Conservation (phyloP, 2,329 filamentous ascomycete species). For the Cercospora janseana region DNA sequence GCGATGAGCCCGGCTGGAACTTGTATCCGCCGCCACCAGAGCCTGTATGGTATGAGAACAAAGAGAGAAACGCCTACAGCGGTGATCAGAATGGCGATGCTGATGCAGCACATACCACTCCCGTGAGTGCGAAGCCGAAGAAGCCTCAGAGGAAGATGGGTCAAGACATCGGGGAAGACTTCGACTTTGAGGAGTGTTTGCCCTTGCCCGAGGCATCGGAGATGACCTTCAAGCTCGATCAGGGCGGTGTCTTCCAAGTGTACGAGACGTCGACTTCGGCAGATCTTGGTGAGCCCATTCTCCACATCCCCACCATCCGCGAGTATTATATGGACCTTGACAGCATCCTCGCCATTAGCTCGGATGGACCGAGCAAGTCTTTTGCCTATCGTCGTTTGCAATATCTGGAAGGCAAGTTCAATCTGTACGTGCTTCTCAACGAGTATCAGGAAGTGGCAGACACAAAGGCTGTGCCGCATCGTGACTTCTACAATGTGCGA, state of each 20-base stretch:
- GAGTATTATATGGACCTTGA: conserved; percentile 97
- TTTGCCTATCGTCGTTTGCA: conserved; percentile 93
- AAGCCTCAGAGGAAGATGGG: conserved; percentile 73
- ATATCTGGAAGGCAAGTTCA: conserved; percentile 96
- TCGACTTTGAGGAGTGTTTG: conserved; percentile 73
- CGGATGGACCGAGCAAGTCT: conserved; percentile 92
- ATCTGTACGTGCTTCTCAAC: conserved; percentile 87
- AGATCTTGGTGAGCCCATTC: conserved; percentile 65
- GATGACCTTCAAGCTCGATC: conserved; percentile 76
- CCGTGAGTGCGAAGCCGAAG: conserved; percentile 30
- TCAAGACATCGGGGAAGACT: conserved; percentile 88
- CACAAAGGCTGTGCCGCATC: conserved; percentile 94
- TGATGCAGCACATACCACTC: conserved; percentile 17
- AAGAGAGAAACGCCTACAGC: conserved; percentile 27
- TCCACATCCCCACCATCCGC: conserved; percentile 84
- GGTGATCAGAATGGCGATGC: conserved; percentile 21
- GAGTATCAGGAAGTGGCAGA: conserved; percentile 98
- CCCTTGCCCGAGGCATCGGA: conserved; percentile 70
- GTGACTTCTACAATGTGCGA: conserved; percentile 98
- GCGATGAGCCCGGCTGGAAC: conserved; percentile 76
- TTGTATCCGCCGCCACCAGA: conserved; percentile 91
- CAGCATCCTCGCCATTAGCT: conserved; percentile 79
- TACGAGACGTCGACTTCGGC: conserved; percentile 68
- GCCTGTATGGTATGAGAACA: conserved; percentile 70
- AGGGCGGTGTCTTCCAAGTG: conserved; percentile 86